Conservation (phyloP, 345 rosid species). For the Heritiera fomes region DNA sequence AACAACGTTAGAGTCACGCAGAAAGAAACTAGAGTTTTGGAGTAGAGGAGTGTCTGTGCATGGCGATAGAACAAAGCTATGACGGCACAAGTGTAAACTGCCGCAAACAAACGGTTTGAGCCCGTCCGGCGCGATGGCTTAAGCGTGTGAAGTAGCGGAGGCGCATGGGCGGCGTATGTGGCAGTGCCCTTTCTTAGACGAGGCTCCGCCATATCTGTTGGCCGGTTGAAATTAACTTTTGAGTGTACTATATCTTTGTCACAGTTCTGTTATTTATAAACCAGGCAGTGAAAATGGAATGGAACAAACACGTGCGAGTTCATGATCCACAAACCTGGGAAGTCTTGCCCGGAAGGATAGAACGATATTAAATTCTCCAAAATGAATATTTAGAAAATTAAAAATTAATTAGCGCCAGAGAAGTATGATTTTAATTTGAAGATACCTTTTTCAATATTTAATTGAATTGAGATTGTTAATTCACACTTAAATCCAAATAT, state of each 20-base stretch:
- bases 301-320: background rate
- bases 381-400: too few species aligned
- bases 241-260: background rate
- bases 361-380: too few species aligned
- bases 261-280: background rate
- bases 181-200: slow-evolving; percentile 11
- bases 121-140: slow-evolving; percentile 38
- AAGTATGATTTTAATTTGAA: too few species aligned
- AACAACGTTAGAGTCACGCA: slow-evolving; percentile 33
- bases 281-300: background rate
- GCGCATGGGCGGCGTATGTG: slow-evolving; percentile 11
- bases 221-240: background rate
- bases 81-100: slow-evolving; percentile 50
- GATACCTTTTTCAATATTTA: too few species aligned
- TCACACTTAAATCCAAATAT: too few species aligned
- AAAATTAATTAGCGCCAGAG: too few species aligned
- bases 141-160: slow-evolving; percentile 44
- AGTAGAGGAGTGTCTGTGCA: slow-evolving; percentile 35
- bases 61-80: slow-evolving; percentile 53
- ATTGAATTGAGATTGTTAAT: too few species aligned
- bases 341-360: too few species aligned
- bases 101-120: slow-evolving; percentile 52
- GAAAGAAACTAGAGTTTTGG: slow-evolving; percentile 22
- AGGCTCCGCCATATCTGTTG: slow-evolving; percentile 20
- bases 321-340: background rate